phyloP scores from a whole-genome alignment of 805 yeast genomes.

The Candida alai region DNA sequence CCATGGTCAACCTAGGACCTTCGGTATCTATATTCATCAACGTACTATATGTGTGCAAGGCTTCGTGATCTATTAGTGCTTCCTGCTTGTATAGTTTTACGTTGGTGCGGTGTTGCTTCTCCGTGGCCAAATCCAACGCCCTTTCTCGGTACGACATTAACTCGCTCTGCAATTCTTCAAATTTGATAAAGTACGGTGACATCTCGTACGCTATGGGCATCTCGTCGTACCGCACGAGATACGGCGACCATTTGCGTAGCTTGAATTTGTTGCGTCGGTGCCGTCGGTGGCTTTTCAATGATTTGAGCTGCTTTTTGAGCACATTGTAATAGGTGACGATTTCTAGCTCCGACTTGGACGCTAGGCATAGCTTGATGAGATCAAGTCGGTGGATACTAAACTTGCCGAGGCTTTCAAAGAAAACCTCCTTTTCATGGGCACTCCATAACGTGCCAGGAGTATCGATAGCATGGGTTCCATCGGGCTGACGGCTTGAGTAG shows the following conservation, averaged over 20 bases:
- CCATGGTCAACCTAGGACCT: too few relatives aligned
- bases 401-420: conserved; percentile 47
- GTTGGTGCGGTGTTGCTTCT: too few relatives aligned
- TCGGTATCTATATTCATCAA: too few relatives aligned
- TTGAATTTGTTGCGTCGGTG: not conserved
- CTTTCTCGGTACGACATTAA: conserved; percentile 12
- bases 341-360: conserved; percentile 41
- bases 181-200: conserved; percentile 35
- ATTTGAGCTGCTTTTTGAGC: conserved; percentile 25
- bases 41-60: too few relatives aligned
- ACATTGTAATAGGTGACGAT: conserved; percentile 43
- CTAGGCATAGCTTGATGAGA: conserved; percentile 33
- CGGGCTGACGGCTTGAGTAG: conserved; percentile 4
- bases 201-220: conserved; percentile 54
- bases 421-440: conserved; percentile 44
- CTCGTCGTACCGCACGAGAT: conserved; percentile 36
- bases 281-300: conserved; percentile 16
- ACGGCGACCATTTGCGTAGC: conserved; percentile 7
- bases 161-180: conserved; percentile 42
- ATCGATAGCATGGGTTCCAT: not conserved
- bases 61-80: too few relatives aligned
- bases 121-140: not conserved
- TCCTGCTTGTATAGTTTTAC: too few relatives aligned
- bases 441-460: conserved; percentile 44
- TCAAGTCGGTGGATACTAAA: conserved; percentile 48